Base-by-base conservation (phyloP, 345 rosid genomes). In the Populus tremula region DNA sequence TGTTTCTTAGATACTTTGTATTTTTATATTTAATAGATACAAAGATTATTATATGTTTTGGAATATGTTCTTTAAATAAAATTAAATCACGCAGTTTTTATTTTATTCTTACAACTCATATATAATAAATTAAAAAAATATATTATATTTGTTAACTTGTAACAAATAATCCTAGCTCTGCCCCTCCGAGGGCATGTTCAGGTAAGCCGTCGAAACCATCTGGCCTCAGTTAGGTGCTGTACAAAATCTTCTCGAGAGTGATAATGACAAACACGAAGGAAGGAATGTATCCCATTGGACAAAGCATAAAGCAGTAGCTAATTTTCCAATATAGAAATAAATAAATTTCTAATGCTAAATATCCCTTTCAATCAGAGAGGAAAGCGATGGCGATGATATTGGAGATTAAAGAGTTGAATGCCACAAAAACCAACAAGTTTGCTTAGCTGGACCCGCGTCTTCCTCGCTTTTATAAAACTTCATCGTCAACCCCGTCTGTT, bases 251-350 rank as follows among this genome's bases (percentile, higher is more conserved):
- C 49, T 56, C 38, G 41, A 63, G 43, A 27, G 53, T 75, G 84
- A 82, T 77, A 38, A 70, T 11, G 80, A 72, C 77, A 66, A 69
- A 25, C 82, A 75, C 79, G 16, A 77, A 73, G 31, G 72, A 80
- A 74, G 50, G 62, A 41, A 41, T 41, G 45, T 63, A 63, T 72
- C 54, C 68, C 71, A 62, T 43, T 45, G 45, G 45, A 41, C 2
- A 45, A 11, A 45, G 50, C 50, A n/a, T 9, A n/a, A 11, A 43
- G 72, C 25, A 41, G 38, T 53, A 65, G 62, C 75, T 53, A 43
- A 66, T 45, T 1, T 45, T 45, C 50, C 17, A 45, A 45, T 45
- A 45, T 13, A 13, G 17, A 12, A 45, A 45, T 1, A 2, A 45
- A 45, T 45, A 11, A 20, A n/a, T 12, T 45, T 3, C 1, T 5